Base-by-base conservation (phyloP, 2,329 filamentous ascomycete species). In the Juglanconis sp. region DNA sequence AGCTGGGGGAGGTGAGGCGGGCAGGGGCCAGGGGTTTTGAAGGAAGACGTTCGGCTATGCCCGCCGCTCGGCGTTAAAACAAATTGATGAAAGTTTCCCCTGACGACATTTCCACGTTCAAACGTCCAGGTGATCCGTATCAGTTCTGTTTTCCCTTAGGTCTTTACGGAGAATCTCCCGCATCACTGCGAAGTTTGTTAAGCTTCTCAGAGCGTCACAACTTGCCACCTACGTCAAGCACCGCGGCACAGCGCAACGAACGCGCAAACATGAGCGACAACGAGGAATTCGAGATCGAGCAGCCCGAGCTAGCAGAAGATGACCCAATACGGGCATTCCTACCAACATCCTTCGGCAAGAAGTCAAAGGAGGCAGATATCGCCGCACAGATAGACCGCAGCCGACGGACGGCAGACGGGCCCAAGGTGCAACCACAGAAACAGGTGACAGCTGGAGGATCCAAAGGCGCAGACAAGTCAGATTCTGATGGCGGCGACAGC, bases 311-410 rank as follows among this genome's bases (percentile, higher is more conserved):
- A 63, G 80, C 81, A 38, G 77, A 76, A 24, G 85, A 91, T 70
- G 88, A 92, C 64, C 87, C 87, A 46, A 83, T 94, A 80, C 84
- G 87, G 69, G 82, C 86, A 54, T 96, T 92, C 70, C 77, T 97
- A 63, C 93, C 94, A 0, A 81, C 87, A 2, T 86, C 91, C 0
- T 97, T 98, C 72, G 94, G 94, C 56, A 96, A 94, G 73, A 89
- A 90, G 72, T 82, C 86, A 42, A 87, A 85, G 67, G 85, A 87
- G 64, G 79, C 90, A 67, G 86, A 96, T 73, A 81, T 94, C 65
- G 84, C 87, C 56, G 88, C 87, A 59, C 93, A 96, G 75, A 89
- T 98, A 66, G 87, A 94, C 68, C 85, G 87, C 67, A 90, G 88
- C 67, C 90, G 89, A 71, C 83, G 93, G 71, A 74, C 77, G 55